Conservation (phyloP, 208 protist genomes). For the Novymonas esmeraldas region DNA sequence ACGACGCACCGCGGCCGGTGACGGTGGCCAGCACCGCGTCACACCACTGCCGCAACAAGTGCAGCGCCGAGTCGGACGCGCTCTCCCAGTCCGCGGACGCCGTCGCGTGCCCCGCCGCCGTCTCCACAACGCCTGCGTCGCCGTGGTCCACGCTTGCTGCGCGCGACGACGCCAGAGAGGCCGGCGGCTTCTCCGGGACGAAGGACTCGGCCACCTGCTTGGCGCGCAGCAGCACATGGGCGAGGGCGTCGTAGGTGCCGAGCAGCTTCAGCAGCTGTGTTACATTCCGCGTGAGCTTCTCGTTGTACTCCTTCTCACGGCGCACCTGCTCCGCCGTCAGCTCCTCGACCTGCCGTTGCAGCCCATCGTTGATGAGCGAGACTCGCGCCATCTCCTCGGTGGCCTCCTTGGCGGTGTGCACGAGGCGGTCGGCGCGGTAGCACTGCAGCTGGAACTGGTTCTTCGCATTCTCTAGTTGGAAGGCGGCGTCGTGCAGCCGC, state of each 20-base stretch:
- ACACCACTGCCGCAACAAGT: constrained; percentile 65
- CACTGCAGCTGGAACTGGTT: constrained; percentile 92
- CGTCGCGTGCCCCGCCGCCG: background rate
- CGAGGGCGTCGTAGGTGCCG: constrained; percentile 34
- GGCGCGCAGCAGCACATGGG: constrained; percentile 20
- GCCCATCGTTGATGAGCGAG: constrained; percentile 36
- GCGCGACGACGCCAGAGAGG: background rate
- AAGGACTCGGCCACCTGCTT: constrained; percentile 15
- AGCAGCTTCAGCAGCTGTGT: constrained; percentile 34
- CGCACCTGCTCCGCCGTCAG: constrained; percentile 52
- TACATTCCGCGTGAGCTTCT: constrained; percentile 39
- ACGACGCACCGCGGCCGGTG: constrained; percentile 9
- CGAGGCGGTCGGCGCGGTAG: constrained; percentile 74
- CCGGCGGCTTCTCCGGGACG: constrained; percentile 3
- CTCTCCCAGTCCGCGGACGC: background rate
- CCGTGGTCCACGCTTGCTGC: background rate
- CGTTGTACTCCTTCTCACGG: constrained; percentile 56
- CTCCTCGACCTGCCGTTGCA: constrained; percentile 35
- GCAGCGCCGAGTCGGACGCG: constrained; percentile 9
- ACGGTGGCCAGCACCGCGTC: constrained; percentile 45
- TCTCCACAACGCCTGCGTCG: background rate
- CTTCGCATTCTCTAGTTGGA: constrained; percentile 88
- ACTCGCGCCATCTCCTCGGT: constrained; percentile 46
- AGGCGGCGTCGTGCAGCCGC: constrained; percentile 78
- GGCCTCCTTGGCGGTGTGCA: constrained; percentile 53